These are phyloP conservation scores for Trichosporon coremiiforme DNA, from an alignment of 1,284 basidiomycete species.

Conservation along the genomic window DNA sequence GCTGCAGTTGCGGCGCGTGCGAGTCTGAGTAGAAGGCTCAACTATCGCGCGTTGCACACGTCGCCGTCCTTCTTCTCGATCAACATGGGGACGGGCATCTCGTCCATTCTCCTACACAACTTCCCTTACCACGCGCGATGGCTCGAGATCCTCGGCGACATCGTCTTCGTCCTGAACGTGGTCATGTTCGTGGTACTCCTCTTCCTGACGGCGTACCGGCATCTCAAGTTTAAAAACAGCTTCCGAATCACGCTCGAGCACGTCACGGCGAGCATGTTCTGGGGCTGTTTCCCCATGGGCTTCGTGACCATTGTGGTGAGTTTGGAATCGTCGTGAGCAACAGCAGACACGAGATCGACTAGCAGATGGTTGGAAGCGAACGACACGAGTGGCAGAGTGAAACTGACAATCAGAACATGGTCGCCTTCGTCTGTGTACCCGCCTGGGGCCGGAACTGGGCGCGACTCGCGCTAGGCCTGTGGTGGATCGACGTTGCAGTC, in stretches of 20 bases:
- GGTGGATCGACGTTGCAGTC: slow-evolving; percentile 70
- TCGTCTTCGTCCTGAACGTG: slow-evolving; percentile 70
- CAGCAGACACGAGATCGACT: too few relatives aligned
- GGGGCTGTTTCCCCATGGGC: slow-evolving; percentile 72
- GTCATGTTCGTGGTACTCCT: slow-evolving; percentile 66
- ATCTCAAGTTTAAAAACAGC: slow-evolving; percentile 63
- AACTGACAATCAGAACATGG: slow-evolving; percentile 49
- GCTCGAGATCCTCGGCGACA: slow-evolving; percentile 52
- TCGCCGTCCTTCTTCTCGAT: slow-evolving; percentile 43
- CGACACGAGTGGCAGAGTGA: too few relatives aligned
- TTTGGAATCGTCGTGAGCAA: slow-evolving; percentile 9
- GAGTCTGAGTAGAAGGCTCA: background rate
- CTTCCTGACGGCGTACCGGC: slow-evolving; percentile 60
- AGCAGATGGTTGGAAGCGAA: too few relatives aligned
- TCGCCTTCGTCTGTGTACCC: slow-evolving; percentile 57
- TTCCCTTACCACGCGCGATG: slow-evolving; percentile 58
- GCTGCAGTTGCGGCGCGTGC: background rate
- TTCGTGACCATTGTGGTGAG: slow-evolving; percentile 65
- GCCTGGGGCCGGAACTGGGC: slow-evolving; percentile 63
- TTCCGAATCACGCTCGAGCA: slow-evolving; percentile 65
- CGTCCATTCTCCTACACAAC: slow-evolving; percentile 57
- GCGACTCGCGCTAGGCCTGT: slow-evolving; percentile 67
- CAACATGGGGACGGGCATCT: slow-evolving; percentile 60
- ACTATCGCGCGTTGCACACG: slow-evolving; percentile 35
- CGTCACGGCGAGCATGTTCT: slow-evolving; percentile 67